Evolutionary conservation across 768 basidiomycete genomes (phyloP).

Genomic region (Gautieria morchelliformis): DNA sequence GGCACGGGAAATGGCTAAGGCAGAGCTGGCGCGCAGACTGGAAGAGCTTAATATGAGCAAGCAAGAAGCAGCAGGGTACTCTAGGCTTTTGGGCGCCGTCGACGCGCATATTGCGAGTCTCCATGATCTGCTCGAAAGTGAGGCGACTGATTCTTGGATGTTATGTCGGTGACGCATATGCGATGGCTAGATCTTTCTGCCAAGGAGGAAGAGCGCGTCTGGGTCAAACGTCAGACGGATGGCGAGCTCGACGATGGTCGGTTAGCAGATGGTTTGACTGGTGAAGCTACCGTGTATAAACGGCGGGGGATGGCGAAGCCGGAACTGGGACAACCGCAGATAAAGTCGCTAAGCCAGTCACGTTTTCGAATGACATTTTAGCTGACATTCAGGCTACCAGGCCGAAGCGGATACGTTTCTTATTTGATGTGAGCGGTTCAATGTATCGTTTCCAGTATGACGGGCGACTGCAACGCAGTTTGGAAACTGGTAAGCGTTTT

Average conservation of each 20-base stretch:
- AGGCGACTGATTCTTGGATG: slow-evolving; percentile 13
- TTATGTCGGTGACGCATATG: not conserved
- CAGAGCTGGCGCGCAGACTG: slow-evolving; percentile 49
- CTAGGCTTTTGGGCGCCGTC: slow-evolving; percentile 39
- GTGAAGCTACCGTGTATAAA: slow-evolving; percentile 63
- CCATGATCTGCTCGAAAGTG: slow-evolving; percentile 54
- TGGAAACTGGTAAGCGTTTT: slow-evolving; percentile 47
- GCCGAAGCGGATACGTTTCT: slow-evolving; percentile 57
- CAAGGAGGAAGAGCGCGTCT: slow-evolving; percentile 60
- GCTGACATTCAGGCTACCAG: slow-evolving; percentile 21
- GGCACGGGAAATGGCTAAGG: slow-evolving; percentile 56
- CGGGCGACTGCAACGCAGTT: slow-evolving; percentile 49
- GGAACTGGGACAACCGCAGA: slow-evolving; percentile 54
- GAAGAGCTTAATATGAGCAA: slow-evolving; percentile 55
- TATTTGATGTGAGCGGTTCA: slow-evolving; percentile 62
- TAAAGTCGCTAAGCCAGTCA: slow-evolving; percentile 34
- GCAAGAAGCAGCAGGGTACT: slow-evolving; percentile 48
- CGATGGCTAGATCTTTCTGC: slow-evolving; percentile 46
- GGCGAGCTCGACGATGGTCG: slow-evolving; percentile 61
- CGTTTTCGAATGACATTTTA: not conserved
- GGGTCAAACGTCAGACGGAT: slow-evolving; percentile 64
- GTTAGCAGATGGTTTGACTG: slow-evolving; percentile 57
- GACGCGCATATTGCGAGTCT: slow-evolving; percentile 52
- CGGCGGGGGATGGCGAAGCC: slow-evolving; percentile 62
- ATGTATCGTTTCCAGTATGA: slow-evolving; percentile 75